Base-by-base conservation (phyloP, 148 eudicot genomes). In the Camellia japonica region DNA sequence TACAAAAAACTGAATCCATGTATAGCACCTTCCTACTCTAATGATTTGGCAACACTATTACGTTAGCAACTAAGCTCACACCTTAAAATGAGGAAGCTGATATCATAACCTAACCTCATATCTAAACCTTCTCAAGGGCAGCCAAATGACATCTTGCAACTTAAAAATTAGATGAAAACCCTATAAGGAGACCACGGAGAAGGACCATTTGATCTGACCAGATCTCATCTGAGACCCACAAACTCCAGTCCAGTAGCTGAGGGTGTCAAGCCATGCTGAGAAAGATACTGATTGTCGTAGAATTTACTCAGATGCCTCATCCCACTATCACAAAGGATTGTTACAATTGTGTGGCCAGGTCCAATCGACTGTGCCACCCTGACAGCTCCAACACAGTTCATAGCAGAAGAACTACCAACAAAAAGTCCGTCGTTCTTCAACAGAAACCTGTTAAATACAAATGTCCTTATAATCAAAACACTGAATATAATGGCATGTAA, bases 301-400 rank as follows among this genome's bases (percentile, higher is more conserved):
- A 96, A 96, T 81, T 93, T 90, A 81, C 95, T 96, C 69, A 96
- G 88, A 87, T 96, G 99, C 87, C 97, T 93, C 98, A 92, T 92
- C 80, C 99, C 99, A 14, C 87, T 92, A 78, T 96, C 99, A 61
- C 99, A 96, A 67, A 93, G 87, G 73, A 96, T 91, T 47, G 98
- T 93, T 7, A 91, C 98, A 51, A 96, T 92, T 0, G 91, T 93
- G 87, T 96, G 97, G 62, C 99, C 99, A 0, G 95, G 97, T 67
- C 99, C 99, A 51, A 96, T 68, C n/a, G 78, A 68, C 72, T 89
- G 87, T 64, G 98, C 99, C 68, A 89, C 89, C 86, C 92, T 89
- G n/a, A 96, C 93, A 18, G 98, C 98, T 81, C 98, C 99, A 58
- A 96, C 95, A 79, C 98, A 93, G 86, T 96, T 93, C 98, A 96